Evolutionary conservation across 2,329 filamentous ascomycete genomes (phyloP), one percentile per base, ranked within the genome.

Genomic region (Botrytis sinoallii): DNA sequence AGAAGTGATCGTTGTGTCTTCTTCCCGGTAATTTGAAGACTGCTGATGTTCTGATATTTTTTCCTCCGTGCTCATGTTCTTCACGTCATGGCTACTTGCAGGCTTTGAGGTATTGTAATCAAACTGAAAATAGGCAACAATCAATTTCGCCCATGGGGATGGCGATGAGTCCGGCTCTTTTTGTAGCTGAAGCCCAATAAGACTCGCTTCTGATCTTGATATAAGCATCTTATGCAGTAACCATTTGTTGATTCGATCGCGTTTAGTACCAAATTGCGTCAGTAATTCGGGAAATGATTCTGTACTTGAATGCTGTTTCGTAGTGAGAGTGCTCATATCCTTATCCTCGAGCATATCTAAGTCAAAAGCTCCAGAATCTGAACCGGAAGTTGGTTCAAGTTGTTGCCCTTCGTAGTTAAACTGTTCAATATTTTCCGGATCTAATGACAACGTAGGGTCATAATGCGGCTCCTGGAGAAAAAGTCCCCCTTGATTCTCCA

Each of bases 221-320:
- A 71, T 64, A 1, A 79, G 73, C n/a, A 65, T 69, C 2, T n/a
- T 75, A 32, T 75, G 73, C 44, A 75, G 38, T 20, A 79, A 42
- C 78, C 78, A 79, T 64, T 77, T 77, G 57, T 77, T 77, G 44
- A 79, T 75, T 35, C 77, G 75, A 32, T 76, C 75, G 44, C 78
- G 75, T 42, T 57, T 71, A 12, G 78, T 75, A 16, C 64, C 71
- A 61, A 78, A 79, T n/a, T 77, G 69, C 16, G 73, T 76, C 29
- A 77, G 46, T 3, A 78, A 48, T 20, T 74, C 42, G 20, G 71
- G 64, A 74, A 77, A 76, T 2, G 75, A 64, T 44, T 77, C 73
- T 52, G 73, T 68, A 38, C 73, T 72, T 25, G 66, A 25, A 69
- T 74, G 64, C n/a, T 25, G 46, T 29, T 55, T 35, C 18, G 48